Conservation (phyloP, 495 filamentous ascomycete genomes). For the Parathielavia appendiculata region DNA sequence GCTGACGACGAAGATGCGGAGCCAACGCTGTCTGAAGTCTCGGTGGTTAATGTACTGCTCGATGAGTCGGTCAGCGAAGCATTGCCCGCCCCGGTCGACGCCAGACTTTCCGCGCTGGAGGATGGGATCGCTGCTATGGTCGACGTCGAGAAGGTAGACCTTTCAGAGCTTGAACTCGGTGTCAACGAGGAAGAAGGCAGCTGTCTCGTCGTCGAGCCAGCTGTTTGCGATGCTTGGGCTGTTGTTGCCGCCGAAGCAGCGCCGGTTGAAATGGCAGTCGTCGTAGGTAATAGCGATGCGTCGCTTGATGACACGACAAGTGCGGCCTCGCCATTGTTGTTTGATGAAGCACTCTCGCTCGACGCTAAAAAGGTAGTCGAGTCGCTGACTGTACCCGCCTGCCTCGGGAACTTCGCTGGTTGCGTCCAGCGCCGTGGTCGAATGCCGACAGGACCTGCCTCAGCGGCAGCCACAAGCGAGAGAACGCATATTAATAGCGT, state of each 20-base stretch:
- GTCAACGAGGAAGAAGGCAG: not conserved
- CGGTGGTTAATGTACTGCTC: not conserved
- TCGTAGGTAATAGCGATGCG: not conserved
- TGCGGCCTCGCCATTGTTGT: not conserved
- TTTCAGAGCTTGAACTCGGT: not conserved
- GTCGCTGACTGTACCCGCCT: not conserved
- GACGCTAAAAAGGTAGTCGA: not conserved
- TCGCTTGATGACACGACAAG: not conserved
- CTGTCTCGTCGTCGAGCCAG: not conserved
- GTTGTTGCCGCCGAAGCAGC: not conserved
- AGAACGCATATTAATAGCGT: constrained; percentile 16
- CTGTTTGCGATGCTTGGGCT: not conserved
- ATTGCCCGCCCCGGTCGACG: not conserved
- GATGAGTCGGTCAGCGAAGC: not conserved
- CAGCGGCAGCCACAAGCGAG: constrained; percentile 14
- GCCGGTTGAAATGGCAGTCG: not conserved
- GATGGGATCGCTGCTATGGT: not conserved
- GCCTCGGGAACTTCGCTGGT: constrained; percentile 8
- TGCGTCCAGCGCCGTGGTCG: not conserved
- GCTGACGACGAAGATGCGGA: not conserved
- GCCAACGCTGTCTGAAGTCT: too few species aligned
- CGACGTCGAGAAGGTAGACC: not conserved
- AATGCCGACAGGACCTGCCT: constrained; percentile 28
- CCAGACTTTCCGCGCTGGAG: not conserved
- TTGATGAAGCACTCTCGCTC: not conserved